phyloP scores from a whole-genome alignment of 2,329 filamentous ascomycete genomes.

The Colletotrichum brevisporum region DNA sequence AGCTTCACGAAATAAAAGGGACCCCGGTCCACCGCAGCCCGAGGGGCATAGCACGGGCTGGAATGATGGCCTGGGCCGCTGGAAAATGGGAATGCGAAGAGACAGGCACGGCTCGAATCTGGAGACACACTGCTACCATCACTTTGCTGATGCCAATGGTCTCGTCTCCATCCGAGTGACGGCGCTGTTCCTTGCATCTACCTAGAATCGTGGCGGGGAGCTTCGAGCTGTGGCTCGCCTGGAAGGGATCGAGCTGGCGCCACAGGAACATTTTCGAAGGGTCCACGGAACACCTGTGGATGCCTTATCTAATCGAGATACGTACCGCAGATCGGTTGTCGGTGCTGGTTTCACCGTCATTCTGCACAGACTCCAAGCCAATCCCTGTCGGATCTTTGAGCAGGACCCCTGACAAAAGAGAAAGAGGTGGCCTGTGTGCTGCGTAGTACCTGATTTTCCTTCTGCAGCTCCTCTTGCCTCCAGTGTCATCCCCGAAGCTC shows the following conservation, averaged over 20 bases:
- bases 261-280: not conserved
- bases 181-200: conserved; percentile 6
- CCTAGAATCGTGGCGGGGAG: conserved; percentile 3
- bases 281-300: not conserved
- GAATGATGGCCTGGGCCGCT: not conserved
- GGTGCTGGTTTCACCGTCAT: conserved; percentile 35
- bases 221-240: conserved; percentile 1
- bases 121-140: conserved; percentile 16
- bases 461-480: conserved; percentile 1
- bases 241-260: not conserved
- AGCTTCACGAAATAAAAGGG: conserved; percentile 25
- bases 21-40: conserved; percentile 25
- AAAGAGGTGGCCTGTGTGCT: conserved; percentile 28
- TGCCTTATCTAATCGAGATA: too few relatives aligned
- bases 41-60: conserved; percentile 25
- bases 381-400: conserved; percentile 30
- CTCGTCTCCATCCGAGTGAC: not conserved
- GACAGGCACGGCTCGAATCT: not conserved
- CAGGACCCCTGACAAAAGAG: conserved; percentile 32
- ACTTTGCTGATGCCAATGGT: not conserved
- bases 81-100: conserved; percentile 6
- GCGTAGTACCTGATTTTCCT: conserved; percentile 16
- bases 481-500: conserved; percentile 21
- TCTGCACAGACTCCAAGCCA: conserved; percentile 32
- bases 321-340: not conserved